Evolutionary conservation across 345 rosid genomes (phyloP), one percentile per base, ranked within the genome.

Genomic region (Hypericum perforatum): DNA sequence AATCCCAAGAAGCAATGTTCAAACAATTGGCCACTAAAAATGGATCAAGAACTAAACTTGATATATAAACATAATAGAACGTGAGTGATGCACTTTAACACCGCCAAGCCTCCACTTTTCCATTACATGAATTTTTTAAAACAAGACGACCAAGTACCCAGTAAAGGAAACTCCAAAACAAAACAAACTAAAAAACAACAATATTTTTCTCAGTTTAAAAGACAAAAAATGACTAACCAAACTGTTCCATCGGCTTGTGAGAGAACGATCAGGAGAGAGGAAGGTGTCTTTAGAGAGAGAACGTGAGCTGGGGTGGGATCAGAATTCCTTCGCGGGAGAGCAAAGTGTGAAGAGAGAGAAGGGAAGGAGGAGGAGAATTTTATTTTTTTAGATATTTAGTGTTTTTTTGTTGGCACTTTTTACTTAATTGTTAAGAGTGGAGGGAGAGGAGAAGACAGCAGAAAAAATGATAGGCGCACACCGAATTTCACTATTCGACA

Each of bases 281-380:
- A 39, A 6, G 61, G 48, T 12, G 8, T 7, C 6, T 38, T 11
- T 2, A 48, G 57, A 56, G 53, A 57, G 53, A 58, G 56, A 74
- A 45, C 1, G 32, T 22, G 32, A 22, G 32, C 32, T 22, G 32
- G 32, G 32, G 32, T 22, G 14, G 74, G 50, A 58, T 68, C 80
- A 69, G 65, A 59, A 59, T 78, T 67, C 61, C 95, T 79, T 78
- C 61, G 52, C 38, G 73, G 64, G 72, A 60, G 84, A 77, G 84
- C 85, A 72, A 84, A 68, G 77, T 57, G 40, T 22, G 42, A 12
- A 50, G 11, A 36, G 22, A 29, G 37, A 14, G 40, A 43, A 22
- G n/a, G n/a, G n/a, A n/a, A n/a, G n/a, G n/a, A n/a, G n/a, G n/a
- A n/a, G n/a, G n/a, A n/a, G n/a, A n/a, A n/a, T n/a, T n/a, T n/a